phyloP scores from a whole-genome alignment of 805 yeast genomes.

The Teunomyces barrocoloradensis region DNA sequence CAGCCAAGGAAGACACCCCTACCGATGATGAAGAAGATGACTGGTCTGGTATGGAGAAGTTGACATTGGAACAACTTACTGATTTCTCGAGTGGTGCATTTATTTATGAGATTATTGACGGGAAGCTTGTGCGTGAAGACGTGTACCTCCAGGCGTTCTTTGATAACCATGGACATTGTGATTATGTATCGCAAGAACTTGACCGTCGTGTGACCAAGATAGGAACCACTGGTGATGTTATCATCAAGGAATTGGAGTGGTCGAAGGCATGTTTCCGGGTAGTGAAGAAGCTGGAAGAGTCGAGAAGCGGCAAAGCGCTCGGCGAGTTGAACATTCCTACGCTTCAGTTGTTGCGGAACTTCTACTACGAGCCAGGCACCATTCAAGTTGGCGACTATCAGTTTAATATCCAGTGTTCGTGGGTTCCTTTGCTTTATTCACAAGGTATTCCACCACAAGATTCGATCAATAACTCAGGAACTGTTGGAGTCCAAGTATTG shows the following conservation, averaged over 20 bases:
- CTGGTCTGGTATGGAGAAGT: conserved; percentile 35
- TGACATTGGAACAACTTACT: conserved; percentile 57
- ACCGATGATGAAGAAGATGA: conserved; percentile 30
- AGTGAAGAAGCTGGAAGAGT: conserved; percentile 51
- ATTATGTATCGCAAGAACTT: conserved; percentile 55
- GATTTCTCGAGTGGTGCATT: conserved; percentile 73
- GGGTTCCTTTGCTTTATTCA: conserved; percentile 68
- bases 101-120: conserved; percentile 62
- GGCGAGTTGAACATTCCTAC: conserved; percentile 70
- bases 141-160: conserved; percentile 71
- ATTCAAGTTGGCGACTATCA: conserved; percentile 52
- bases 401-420: conserved; percentile 61
- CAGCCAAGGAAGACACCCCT: conserved; percentile 30
- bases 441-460: conserved; percentile 69
- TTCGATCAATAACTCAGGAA: conserved; percentile 72
- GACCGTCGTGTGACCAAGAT: conserved; percentile 37
- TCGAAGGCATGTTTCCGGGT: conserved; percentile 65
- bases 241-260: conserved; percentile 74
- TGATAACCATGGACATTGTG: conserved; percentile 70
- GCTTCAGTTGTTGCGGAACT: conserved; percentile 56
- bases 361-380: conserved; percentile 60
- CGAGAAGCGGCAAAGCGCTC: conserved; percentile 54
- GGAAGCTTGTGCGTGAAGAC: conserved; percentile 51
- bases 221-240: conserved; percentile 62
- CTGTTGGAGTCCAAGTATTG: conserved; percentile 55